These are phyloP conservation scores for Ciborinia camelliae DNA, from an alignment of 2,329 filamentous ascomycete genomes.

Conservation along the genomic window DNA sequence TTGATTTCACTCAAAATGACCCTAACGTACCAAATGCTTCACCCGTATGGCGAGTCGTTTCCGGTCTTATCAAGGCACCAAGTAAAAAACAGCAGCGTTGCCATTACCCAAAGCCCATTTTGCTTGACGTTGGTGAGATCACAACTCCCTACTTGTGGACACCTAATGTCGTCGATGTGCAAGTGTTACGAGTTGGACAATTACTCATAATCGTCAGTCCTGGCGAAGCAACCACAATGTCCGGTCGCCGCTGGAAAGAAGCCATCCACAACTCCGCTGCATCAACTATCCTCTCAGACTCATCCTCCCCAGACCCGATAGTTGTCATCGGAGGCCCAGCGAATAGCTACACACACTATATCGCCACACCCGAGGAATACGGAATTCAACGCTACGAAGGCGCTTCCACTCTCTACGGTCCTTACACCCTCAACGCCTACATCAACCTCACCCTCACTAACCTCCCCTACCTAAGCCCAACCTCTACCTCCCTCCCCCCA, in stretches of 20 bases:
- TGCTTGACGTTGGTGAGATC: constrained; percentile 86
- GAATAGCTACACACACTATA: constrained; percentile 83
- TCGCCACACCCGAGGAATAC: constrained; percentile 76
- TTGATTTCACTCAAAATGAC: constrained; percentile 90
- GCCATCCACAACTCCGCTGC: constrained; percentile 57
- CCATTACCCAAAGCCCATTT: constrained; percentile 77
- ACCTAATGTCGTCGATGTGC: constrained; percentile 87
- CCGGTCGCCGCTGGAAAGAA: constrained; percentile 79
- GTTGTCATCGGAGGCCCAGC: constrained; percentile 85
- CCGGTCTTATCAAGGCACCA: constrained; percentile 68
- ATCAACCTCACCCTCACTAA: constrained; percentile 79
- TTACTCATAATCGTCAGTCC: constrained; percentile 80
- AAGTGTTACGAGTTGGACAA: constrained; percentile 79
- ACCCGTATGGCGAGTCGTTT: constrained; percentile 72
- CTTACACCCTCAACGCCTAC: constrained; percentile 77
- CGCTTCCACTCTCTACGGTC: constrained; percentile 86
- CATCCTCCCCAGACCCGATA: constrained; percentile 53
- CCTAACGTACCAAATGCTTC: constrained; percentile 64
- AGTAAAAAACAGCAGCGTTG: constrained; percentile 67
- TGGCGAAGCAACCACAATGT: constrained; percentile 90
- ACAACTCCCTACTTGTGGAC: constrained; percentile 77
- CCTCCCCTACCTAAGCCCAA: constrained; percentile 61
- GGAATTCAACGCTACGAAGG: constrained; percentile 86
- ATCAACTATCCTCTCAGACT: constrained; percentile 40
- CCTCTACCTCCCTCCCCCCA: constrained; percentile 44